Conservation (phyloP, 106 monocot genomes). For the Narthecium ossifragum region DNA sequence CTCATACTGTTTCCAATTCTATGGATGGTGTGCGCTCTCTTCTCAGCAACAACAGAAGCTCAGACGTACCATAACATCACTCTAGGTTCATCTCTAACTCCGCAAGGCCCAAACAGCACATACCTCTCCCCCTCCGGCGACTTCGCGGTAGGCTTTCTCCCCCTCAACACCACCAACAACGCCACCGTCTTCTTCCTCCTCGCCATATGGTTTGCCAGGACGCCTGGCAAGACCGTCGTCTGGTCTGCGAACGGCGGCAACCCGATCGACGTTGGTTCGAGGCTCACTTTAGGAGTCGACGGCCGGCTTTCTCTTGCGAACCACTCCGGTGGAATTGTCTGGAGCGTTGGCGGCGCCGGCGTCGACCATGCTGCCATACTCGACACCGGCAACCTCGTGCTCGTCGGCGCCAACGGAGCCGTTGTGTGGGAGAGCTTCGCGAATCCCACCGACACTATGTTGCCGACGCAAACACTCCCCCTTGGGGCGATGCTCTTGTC, state of each 20-base stretch:
- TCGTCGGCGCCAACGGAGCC: neutral
- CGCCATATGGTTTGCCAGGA: constrained; percentile 23
- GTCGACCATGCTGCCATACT: constrained; percentile 13
- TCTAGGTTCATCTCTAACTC: neutral
- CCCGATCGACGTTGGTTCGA: neutral
- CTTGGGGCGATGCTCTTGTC: neutral
- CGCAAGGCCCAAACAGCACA: neutral
- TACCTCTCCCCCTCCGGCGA: constrained; percentile 12
- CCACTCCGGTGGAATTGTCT: neutral
- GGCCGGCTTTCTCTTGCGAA: constrained; percentile 18
- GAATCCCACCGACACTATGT: constrained; percentile 16
- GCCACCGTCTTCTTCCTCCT: constrained; percentile 20
- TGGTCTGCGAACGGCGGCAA: constrained; percentile 22
- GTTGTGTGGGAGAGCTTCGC: constrained; percentile 14
- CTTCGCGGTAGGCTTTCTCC: constrained; percentile 20
- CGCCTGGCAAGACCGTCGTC: constrained; percentile 13
- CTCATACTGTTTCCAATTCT: too few relatives aligned
- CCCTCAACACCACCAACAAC: neutral
- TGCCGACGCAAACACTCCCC: constrained; percentile 15
- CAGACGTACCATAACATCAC: constrained; percentile 2
- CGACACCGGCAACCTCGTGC: neutral
- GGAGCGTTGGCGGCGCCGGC: neutral
- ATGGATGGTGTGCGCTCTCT: too few relatives aligned
- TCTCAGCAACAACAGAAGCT: neutral
- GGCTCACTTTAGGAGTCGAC: constrained; percentile 4